A percentile compares a stretch with the other conserved stretches of the same genome.
Conservation (phyloP, 2,329 filamentous ascomycete genomes). For the Cucurbitaria berberidis region DNA sequence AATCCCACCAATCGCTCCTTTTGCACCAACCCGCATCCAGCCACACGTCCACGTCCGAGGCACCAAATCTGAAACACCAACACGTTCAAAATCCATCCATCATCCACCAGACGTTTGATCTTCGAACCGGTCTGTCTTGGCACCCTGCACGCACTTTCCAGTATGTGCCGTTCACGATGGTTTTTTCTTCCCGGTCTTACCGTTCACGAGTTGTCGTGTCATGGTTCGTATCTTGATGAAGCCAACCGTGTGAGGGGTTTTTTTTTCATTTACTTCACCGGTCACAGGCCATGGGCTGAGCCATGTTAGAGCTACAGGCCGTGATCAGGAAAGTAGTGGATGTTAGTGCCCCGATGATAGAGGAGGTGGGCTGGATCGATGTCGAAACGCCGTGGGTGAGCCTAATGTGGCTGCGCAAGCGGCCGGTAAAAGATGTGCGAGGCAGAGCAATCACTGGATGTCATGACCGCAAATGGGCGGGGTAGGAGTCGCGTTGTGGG, state of each 20-base stretch:
- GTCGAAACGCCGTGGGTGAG: no score
- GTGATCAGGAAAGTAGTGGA: not conserved
- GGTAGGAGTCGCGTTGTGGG: not conserved
- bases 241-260: no score
- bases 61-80: slow-evolving; percentile 10
- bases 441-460: slow-evolving; percentile 9
- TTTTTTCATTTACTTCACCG: no score
- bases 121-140: not conserved
- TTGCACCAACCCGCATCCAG: slow-evolving; percentile 9
- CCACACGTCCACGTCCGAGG: slow-evolving; percentile 5
- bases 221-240: no score
- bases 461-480: not conserved
- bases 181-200: not conserved
- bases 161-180: not conserved
- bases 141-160: not conserved
- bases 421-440: slow-evolving; percentile 10
- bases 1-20: slow-evolving; percentile 4
- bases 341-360: not conserved
- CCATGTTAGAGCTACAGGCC: not conserved
- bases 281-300: not conserved
- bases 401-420: slow-evolving; percentile 17
- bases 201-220: no score
- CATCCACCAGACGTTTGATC: slow-evolving; percentile 14
- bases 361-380: not conserved
- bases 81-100: not conserved